Base-by-base conservation (phyloP, 75 land plant species). In the Pinus tabuliformis region DNA sequence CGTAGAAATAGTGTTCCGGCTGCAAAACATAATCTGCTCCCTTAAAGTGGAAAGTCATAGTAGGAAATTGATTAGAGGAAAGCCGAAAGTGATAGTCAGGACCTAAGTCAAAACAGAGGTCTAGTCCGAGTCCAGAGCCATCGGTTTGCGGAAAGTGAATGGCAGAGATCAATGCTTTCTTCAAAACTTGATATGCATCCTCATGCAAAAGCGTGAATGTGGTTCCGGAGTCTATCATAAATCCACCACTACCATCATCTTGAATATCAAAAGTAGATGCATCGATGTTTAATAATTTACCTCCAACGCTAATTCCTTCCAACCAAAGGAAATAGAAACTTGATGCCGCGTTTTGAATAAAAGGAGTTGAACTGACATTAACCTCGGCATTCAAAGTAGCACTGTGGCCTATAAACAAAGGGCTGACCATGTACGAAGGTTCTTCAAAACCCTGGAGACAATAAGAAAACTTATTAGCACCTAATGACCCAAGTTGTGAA, bases 221-320 rank as follows among this genome's bases (percentile, higher is more conserved):
- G 26, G 79, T 78, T 8, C 79, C 79, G 15, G 76, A 72, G 59
- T 78, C 79, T 22, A 78, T 60, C 16, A 78, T 52, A 24, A 78
- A 24, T 13, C 79, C 79, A 16, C 79, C 79, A 16, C 59, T 78
- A 11, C 79, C 79, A 30, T 78, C 79, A 1, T 77, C 0, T 58
- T 78, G 17, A 6, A 78, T 22, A 57, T 78, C 77, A 30, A 78
- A 78, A 20, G 79, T 66, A 3, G 78, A 76, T 6, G 45, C 5
- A 42, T 77, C 39, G 20, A 78, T 78, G 18, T 73, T 26, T 3
- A 78, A 30, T 21, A 37, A 18, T 13, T n/a, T 1, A 15, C 79
- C 79, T 3, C 24, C 59, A 4, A 78, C 22, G 42, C 56, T 72
- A 24, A 78, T 73, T 28, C 64, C 79, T 11, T 22, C 54, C 20